These are phyloP conservation scores for Pyropia yezoensis DNA, from an alignment of 23 red algal genomes.

Conservation along the genomic window DNA sequence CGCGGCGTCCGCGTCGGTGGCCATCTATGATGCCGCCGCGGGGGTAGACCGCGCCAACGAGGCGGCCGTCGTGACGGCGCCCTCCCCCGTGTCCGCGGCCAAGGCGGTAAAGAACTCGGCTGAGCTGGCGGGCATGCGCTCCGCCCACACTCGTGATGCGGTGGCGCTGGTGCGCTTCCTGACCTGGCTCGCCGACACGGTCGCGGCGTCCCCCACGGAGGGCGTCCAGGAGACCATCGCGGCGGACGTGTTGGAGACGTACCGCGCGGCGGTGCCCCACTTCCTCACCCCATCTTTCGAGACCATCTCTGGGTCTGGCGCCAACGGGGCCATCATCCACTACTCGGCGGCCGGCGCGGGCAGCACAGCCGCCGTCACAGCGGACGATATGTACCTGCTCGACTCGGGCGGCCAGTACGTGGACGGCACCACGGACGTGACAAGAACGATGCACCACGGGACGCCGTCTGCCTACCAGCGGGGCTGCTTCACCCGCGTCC, in stretches of 20 bases:
- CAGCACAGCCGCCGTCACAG: constrained; percentile 27
- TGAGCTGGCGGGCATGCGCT: constrained; percentile 55
- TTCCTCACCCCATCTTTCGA: constrained; percentile 79
- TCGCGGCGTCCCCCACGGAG: constrained; percentile 14
- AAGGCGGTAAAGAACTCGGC: constrained; percentile 82
- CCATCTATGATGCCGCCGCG: constrained; percentile 8
- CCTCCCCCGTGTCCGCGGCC: constrained; percentile 60
- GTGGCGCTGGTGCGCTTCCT: constrained; percentile 75
- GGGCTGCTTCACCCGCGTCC: constrained; percentile 90
- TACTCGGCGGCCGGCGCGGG: constrained; percentile 46
- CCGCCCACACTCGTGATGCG: constrained; percentile 69
- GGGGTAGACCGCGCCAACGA: not conserved
- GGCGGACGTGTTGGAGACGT: constrained; percentile 51
- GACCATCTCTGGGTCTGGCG: constrained; percentile 69
- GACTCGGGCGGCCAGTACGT: constrained; percentile 93
- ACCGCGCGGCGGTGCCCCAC: constrained; percentile 47
- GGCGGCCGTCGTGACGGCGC: constrained; percentile 18
- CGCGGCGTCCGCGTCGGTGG: constrained; percentile 36
- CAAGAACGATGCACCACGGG: constrained; percentile 88
- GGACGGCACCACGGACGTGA: constrained; percentile 97
- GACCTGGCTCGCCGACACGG: constrained; percentile 53
- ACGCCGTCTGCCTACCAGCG: constrained; percentile 48
- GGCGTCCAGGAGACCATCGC: constrained; percentile 37
- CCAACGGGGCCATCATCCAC: constrained; percentile 93
- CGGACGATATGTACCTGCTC: constrained; percentile 60